Evolutionary conservation across 2,329 filamentous ascomycete genomes (phyloP), one percentile per base, ranked within the genome.

Genomic region (Penicillium sp.): DNA sequence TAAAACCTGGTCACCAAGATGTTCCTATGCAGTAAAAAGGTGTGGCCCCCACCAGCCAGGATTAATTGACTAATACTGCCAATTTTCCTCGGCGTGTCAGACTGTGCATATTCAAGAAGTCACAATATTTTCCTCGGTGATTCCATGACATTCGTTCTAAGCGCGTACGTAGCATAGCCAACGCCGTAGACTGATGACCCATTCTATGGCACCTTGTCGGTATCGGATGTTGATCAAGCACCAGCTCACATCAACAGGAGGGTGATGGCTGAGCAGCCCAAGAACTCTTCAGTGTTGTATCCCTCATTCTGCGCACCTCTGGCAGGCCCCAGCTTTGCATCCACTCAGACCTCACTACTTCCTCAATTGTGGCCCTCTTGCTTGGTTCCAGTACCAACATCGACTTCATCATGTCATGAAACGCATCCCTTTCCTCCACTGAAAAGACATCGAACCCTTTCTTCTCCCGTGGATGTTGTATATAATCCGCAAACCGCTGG

Each of bases 301-400:
- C 59, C 16, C 52, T 18, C 57, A 63, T 59, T 26, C 48, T 59
- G 33, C 47, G 40, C 54, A 50, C 30, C 43, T 58, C 60, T 24
- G 60, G 59, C 28, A 63, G 20, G 0, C 52, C 62, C 62, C 62
- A 63, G 55, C 45, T 42, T 48, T 61, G 59, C 57, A 64, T 65
- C 63, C 62, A 65, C 38, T 65, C 56, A 40, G 49, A 63, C 16
- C n/a, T n/a, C 35, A 61, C 40, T 8, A 62, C 52, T 21, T 61
- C 57, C 24, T 63, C 56, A 38, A 61, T 62, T 2, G 58, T 61
- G 35, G 59, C 59, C 24, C 61, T 56, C 46, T 63, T 20, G 9
- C 53, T 47, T 11, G 61, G 60, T 21, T 63, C 59, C 48, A 63
- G 46, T 14, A 61, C 59, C 18, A 63, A 38, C 58, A 63, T 63